phyloP scores from a whole-genome alignment of 257 asterid species.

The Buddleja alternifolia region DNA sequence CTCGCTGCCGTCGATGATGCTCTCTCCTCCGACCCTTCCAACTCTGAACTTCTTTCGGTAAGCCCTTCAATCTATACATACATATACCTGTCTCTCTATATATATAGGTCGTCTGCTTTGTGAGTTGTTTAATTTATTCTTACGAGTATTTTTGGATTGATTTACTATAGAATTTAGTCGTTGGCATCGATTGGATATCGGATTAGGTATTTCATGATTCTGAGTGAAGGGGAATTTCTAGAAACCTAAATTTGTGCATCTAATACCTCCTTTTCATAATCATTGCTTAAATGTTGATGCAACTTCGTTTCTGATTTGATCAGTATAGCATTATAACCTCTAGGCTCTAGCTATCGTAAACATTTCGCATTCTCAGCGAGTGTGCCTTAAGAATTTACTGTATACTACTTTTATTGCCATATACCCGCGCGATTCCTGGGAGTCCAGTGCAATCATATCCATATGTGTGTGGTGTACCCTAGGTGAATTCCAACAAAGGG shows the following conservation, averaged over 20 bases:
- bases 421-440: too few species aligned
- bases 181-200: background rate
- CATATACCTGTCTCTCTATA: background rate
- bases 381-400: background rate
- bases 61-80: slow-evolving; percentile 21
- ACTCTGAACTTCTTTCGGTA: slow-evolving; percentile 75
- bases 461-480: too few species aligned
- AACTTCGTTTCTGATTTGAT: background rate
- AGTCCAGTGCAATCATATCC: too few species aligned
- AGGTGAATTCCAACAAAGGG: too few species aligned
- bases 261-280: background rate
- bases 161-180: background rate
- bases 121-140: background rate
- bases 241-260: slow-evolving; percentile 10
- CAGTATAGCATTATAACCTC: background rate
- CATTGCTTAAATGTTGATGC: slow-evolving; percentile 5
- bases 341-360: background rate
- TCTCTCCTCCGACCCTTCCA: slow-evolving; percentile 66
- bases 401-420: background rate
- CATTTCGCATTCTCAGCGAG: background rate
- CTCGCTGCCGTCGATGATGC: slow-evolving; percentile 71
- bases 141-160: background rate
- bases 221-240: slow-evolving; percentile 1
- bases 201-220: background rate
- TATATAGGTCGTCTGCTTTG: background rate